phyloP scores from a whole-genome alignment of 768 basidiomycete genomes.

The Saitozyma sp. region DNA sequence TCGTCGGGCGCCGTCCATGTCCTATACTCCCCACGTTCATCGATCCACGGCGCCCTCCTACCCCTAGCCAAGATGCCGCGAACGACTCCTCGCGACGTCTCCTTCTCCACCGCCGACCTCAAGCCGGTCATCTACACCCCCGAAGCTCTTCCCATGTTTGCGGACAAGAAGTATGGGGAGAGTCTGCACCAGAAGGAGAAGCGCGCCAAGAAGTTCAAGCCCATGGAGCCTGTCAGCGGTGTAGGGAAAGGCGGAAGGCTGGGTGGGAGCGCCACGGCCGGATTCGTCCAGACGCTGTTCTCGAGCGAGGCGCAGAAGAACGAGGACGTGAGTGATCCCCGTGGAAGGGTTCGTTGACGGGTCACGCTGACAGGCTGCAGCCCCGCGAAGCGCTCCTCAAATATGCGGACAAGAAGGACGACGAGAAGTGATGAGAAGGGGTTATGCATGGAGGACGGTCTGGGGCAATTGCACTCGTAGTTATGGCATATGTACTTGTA shows the following conservation, averaged over 20 bases:
- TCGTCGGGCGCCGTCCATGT: conserved; percentile 85
- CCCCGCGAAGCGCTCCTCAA: conserved; percentile 95
- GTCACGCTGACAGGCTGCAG: conserved; percentile 55
- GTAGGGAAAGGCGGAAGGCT: conserved; percentile 92
- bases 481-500: no score
- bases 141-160: conserved; percentile 87
- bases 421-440: conserved; percentile 50
- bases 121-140: conserved; percentile 89
- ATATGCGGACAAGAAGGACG: conserved; percentile 75
- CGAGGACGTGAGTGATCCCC: conserved; percentile 77
- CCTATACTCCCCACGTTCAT: conserved; percentile 86
- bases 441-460: no score
- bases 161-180: conserved; percentile 67
- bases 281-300: conserved; percentile 92
- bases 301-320: conserved; percentile 53
- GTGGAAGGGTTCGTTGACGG: conserved; percentile 4
- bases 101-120: conserved; percentile 67
- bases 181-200: conserved; percentile 85
- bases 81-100: conserved; percentile 77
- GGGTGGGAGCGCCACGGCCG: conserved; percentile 94
- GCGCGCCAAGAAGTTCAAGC: conserved; percentile 86
- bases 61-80: conserved; percentile 82
- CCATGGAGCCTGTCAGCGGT: conserved; percentile 87
- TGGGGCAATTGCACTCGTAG: no score
- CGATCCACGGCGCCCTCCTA: conserved; percentile 88